Evolutionary conservation across 163 green algal genomes (phyloP), one percentile per base, ranked within the genome.

Genomic region (Botryococcus braunii): DNA sequence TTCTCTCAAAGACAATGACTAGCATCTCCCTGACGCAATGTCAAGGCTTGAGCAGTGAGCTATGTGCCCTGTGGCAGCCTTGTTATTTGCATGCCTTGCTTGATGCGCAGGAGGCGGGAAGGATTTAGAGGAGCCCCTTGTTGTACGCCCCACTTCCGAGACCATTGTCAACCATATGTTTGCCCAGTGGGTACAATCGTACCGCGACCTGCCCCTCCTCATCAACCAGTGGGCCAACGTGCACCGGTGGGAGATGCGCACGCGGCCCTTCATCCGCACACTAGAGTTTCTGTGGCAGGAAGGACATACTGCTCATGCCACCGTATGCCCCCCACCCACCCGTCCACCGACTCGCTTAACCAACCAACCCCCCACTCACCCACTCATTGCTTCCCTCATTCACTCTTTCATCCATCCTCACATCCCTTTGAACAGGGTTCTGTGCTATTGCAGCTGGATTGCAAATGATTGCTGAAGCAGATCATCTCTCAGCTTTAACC

Each of bases 111-210:
- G 86, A 25, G 94, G 94, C 32, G 94, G 94, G 62, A 98, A 98
- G 85, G 92, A 98, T 39, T 81, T 99, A 65, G 94, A 99, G 72
- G 94, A 99, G 80, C 87, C 89, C 2, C 87, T 99, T 55, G 94
- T 96, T 67, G 92, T 99, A 66, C 82, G 95, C 23, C 95, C 95
- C 41, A 99, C 95, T 35, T 89, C 70, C 27, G 95, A 99, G 85
- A 98, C 95, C n/a, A 97, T 99, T 46, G 86, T 99, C 39, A 99
- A 99, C 82, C 87, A 97, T 85, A 98, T 98, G 91, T 95, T 98
- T 71, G 71, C 85, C 0, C 88, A 95, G 80, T 97, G 89, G 88
- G 74, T 96, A 2, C 83, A 93, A 62, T 83, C 65, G 69, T 91
- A 95, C 79, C 80, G 94, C 8, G 94, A 99, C 83, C 84, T 99